Conservation (phyloP, 140 eudicot species). For the Eryngium alpinum region DNA sequence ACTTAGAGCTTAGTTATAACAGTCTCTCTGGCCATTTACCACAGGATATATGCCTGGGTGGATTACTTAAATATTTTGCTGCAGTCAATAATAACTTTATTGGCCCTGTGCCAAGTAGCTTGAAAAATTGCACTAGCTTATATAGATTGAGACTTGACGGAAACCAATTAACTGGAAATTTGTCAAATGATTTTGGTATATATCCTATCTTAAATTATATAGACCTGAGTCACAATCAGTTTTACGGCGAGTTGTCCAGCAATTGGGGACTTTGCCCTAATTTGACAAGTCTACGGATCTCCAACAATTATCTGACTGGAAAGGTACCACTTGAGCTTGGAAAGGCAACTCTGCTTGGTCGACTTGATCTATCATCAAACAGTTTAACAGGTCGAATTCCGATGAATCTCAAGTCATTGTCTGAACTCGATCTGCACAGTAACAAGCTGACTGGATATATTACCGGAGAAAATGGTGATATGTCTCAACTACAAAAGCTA, state of each 20-base stretch:
- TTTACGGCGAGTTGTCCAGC: neutral
- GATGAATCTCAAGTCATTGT: no score
- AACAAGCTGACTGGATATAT: neutral
- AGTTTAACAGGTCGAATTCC: neutral
- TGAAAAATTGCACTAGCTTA: constrained; percentile 31
- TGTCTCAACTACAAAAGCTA: neutral
- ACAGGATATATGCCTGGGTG: neutral
- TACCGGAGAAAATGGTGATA: neutral
- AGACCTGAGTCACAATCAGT: neutral
- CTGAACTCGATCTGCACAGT: neutral
- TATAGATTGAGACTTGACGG: no score
- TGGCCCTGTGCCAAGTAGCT: constrained; percentile 13
- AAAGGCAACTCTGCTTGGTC: neutral
- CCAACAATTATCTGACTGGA: constrained; percentile 33
- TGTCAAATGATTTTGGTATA: no score
- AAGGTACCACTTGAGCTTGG: no score
- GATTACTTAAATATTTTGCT: no score
- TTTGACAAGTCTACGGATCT: constrained; percentile 17
- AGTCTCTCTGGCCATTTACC: no score
- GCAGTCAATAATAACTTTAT: no score
- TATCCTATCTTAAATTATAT: no score
- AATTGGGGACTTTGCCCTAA: neutral
- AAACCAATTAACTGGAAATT: no score
- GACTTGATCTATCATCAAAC: no score
- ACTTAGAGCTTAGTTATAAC: fast-evolving